Evolutionary conservation across 129 eudicot species (phyloP), one percentile per base, ranked within the genome.

Genomic region (Ambrosia trifida): DNA sequence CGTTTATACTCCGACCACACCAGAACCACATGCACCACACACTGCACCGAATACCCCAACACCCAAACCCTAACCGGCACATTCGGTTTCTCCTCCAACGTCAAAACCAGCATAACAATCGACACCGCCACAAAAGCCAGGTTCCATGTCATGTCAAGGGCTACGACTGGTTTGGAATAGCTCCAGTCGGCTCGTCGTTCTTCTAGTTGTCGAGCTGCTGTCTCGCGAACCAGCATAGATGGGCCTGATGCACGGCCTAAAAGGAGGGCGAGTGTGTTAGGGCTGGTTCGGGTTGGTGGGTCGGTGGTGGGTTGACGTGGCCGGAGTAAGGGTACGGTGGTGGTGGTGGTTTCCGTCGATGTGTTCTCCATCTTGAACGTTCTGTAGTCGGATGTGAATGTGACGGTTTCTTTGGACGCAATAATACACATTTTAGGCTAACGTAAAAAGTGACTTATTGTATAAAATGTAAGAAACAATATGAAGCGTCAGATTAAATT

Each of bases 151-250:
- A 91, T 84, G 68, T 91, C 97, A 35, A 91, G 81, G 46, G 96
- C 94, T 58, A 88, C 96, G 52, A 91, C 98, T 10, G 91, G 98
- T 75, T 71, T 83, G 11, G 98, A 88, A 85, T 88, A 91, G 0
- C 98, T 91, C 98, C 96, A 91, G 60, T 88, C 98, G 24, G 90
- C 96, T 60, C 98, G 93, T 4, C 95, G 81, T 72, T 86, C 96
- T 64, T 91, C 98, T 16, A 91, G 86, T 82, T 91, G 84, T 1
- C 98, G 83, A 6, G 98, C 96, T 13, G 98, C 98, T 31, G 94
- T 91, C 82, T 91, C 96, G 14, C 98, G 82, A n/a, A 85, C 96
- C 54, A 88, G 66, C 89, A 89, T 78, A 46, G 98, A 86, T n/a
- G 96, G 89, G 0, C 89, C 87, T 1, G 97, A 72, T 41, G 88